phyloP scores from a whole-genome alignment of 352 stramenopile species.

The Globisporangium carolinianum region DNA sequence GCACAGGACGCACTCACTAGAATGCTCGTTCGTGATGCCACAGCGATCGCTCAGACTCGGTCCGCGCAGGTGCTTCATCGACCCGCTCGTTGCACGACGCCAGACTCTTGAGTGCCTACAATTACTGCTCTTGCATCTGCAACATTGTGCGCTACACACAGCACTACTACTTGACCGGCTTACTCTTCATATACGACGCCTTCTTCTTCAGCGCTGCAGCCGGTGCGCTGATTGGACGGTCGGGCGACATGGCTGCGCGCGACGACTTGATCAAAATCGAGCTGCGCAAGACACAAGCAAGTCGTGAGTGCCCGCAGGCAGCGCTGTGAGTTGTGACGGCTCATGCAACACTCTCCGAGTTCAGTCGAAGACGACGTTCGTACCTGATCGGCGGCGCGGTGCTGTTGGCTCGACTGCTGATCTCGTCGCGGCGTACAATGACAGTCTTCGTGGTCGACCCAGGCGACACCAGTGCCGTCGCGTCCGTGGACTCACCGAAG shows the following conservation, averaged over 20 bases:
- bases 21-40: constrained; percentile 24
- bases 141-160: too few species aligned
- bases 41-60: constrained; percentile 29
- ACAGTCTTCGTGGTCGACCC: not conserved
- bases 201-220: constrained; percentile 40
- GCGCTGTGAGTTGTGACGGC: too few species aligned
- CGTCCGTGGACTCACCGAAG: too few species aligned
- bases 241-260: constrained; percentile 26
- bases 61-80: not conserved
- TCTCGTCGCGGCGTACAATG: constrained; percentile 6
- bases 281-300: constrained; percentile 6
- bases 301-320: too few species aligned
- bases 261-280: constrained; percentile 35
- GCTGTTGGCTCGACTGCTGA: not conserved
- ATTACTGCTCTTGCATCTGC: too few species aligned
- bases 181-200: constrained; percentile 7
- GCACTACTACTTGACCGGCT: not conserved
- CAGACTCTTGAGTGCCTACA: too few species aligned
- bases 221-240: constrained; percentile 52
- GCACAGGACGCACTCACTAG: constrained; percentile 26
- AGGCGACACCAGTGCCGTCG: too few species aligned
- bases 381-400: constrained; percentile 12
- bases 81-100: not conserved
- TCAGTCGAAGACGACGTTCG: too few species aligned
- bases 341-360: too few species aligned